phyloP scores from a whole-genome alignment of 345 rosid genomes.

The Citrus medica region DNA sequence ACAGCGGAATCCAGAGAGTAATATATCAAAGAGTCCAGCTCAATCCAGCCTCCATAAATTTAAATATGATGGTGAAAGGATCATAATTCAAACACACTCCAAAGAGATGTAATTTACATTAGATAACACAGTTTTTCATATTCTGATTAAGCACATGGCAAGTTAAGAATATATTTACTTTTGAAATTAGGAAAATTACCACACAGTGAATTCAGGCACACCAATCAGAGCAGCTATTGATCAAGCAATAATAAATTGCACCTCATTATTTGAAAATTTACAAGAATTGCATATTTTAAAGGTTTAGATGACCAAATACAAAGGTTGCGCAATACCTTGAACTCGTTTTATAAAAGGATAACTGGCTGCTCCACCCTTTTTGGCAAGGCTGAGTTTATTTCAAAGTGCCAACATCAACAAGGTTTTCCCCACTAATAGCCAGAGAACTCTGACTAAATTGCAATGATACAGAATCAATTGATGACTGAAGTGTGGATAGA shows the following conservation, averaged over 20 bases:
- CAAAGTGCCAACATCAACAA: constrained; percentile 30
- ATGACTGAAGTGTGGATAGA: constrained; percentile 20
- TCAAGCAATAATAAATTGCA: neutral
- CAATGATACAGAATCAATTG: constrained; percentile 59
- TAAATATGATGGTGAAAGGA: neutral
- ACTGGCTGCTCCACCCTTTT: constrained; percentile 26
- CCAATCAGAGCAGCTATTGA: neutral
- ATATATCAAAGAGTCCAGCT: neutral
- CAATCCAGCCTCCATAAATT: neutral
- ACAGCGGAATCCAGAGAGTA: neutral
- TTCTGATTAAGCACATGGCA: neutral
- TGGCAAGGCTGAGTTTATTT: constrained; percentile 36
- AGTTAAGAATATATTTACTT: neutral
- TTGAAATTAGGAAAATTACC: neutral
- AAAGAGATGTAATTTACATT: neutral
- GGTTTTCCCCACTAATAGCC: constrained; percentile 20
- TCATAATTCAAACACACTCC: neutral
- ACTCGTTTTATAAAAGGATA: constrained; percentile 47
- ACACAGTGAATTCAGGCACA: neutral
- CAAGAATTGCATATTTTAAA: neutral
- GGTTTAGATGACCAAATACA: neutral
- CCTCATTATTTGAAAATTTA: neutral
- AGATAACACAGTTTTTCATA: neutral
- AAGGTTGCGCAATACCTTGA: constrained; percentile 48
- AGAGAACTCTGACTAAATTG: constrained; percentile 19